Evolutionary conservation across 2,329 filamentous ascomycete species (phyloP).

Genomic region (Pseudogymnoascus sp.): DNA sequence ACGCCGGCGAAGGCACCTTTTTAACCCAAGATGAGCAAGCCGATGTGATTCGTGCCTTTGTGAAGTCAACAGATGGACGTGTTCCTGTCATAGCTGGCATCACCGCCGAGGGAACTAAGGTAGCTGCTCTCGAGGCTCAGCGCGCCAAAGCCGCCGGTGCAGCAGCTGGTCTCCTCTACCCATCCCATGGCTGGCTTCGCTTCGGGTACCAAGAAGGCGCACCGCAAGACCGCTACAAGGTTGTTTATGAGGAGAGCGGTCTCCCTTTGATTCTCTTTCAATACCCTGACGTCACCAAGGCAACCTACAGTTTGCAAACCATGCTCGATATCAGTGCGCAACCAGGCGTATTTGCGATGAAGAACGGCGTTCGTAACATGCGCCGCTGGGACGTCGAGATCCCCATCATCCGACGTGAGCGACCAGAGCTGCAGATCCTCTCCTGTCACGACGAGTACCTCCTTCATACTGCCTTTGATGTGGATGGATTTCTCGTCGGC

Average conservation of each 20-base stretch:
- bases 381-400: constrained; percentile 48
- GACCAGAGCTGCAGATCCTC: constrained; percentile 41
- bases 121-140: constrained; percentile 42
- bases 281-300: constrained; percentile 45
- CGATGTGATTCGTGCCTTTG: constrained; percentile 42
- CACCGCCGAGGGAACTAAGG: constrained; percentile 43
- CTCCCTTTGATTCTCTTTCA: constrained; percentile 45
- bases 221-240: constrained; percentile 42
- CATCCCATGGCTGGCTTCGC: constrained; percentile 45
- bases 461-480: constrained; percentile 42
- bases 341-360: constrained; percentile 46
- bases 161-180: constrained; percentile 42
- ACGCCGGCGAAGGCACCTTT: constrained; percentile 46
- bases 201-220: constrained; percentile 46
- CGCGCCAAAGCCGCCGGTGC: constrained; percentile 42
- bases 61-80: constrained; percentile 40
- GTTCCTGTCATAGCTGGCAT: constrained; percentile 45
- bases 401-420: constrained; percentile 40
- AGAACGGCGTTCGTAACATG: constrained; percentile 49
- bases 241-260: constrained; percentile 40
- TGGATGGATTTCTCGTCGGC: constrained; percentile 45
- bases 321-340: constrained; percentile 44
- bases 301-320: constrained; percentile 42
- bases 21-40: constrained; percentile 41
- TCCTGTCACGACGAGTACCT: constrained; percentile 46